A percentile compares a stretch with the other conserved stretches of the same genome.
These are phyloP conservation scores for Anisodus tanguticus DNA, from an alignment of 257 asterid genomes.

Conservation along the genomic window DNA sequence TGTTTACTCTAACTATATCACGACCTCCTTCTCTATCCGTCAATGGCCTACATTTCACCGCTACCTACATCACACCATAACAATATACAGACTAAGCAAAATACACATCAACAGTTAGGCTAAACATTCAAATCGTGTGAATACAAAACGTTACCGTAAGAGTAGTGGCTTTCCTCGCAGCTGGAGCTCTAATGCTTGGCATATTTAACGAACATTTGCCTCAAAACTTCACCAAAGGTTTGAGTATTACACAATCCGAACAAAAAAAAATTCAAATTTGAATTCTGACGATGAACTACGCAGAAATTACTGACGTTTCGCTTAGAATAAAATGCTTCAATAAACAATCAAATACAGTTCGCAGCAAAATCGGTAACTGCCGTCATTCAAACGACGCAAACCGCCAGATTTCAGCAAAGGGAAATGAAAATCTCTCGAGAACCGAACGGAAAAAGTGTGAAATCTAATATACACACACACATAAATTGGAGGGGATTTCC, in stretches of 20 bases:
- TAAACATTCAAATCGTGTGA: slow-evolving; percentile 20
- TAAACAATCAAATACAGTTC: not conserved
- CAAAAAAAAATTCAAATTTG: not conserved
- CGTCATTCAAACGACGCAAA: not conserved
- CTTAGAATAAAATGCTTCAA: not conserved
- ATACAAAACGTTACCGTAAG: slow-evolving; percentile 57
- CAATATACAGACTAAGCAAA: not conserved
- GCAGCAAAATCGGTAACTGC: not conserved
- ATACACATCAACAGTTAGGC: slow-evolving; percentile 11
- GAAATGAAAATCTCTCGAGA: not conserved
- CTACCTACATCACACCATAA: slow-evolving; percentile 56
- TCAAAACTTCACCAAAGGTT: slow-evolving; percentile 24
- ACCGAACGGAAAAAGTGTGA: not conserved
- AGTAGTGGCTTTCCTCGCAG: slow-evolving; percentile 74
- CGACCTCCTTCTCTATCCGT: slow-evolving; percentile 75
- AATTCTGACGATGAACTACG: not conserved
- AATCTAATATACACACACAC: not conserved
- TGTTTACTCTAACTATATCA: slow-evolving; percentile 73
- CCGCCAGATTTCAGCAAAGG: not conserved
- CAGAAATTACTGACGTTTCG: not conserved
- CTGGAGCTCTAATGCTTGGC: slow-evolving; percentile 84
- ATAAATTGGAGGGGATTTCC: slow-evolving; percentile 3
- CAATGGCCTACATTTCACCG: slow-evolving; percentile 93
- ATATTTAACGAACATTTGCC: slow-evolving; percentile 62
- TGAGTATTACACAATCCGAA: not conserved